Evolutionary conservation across 768 basidiomycete genomes (phyloP).

Genomic region (Mycena latifolia): DNA sequence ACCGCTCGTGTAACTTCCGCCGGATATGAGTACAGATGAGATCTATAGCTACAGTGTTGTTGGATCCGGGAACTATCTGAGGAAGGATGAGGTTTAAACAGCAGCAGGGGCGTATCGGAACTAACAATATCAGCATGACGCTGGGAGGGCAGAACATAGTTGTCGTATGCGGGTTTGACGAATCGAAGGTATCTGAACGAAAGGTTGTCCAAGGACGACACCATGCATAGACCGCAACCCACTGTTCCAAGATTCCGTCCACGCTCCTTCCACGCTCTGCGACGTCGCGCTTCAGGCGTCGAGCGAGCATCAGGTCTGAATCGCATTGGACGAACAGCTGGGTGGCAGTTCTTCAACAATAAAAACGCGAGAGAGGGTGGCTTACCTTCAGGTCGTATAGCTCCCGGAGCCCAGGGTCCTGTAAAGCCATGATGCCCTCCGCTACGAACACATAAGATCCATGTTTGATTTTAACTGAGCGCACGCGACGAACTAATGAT

Average conservation of each 20-base stretch:
- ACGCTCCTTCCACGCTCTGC: constrained; percentile 89
- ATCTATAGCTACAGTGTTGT: constrained; percentile 93
- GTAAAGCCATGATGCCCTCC: constrained; percentile 93
- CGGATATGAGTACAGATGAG: constrained; percentile 93
- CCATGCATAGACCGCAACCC: constrained; percentile 38
- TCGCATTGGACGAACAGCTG: constrained; percentile 94
- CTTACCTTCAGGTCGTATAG: constrained; percentile 95
- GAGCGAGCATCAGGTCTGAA: constrained; percentile 96
- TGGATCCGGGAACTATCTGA: constrained; percentile 95
- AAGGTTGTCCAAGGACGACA: background rate
- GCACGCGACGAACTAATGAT: constrained; percentile 67
- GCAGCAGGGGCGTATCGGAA: constrained; percentile 15
- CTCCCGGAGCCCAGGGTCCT: constrained; percentile 80
- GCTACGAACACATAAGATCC: constrained; percentile 38
- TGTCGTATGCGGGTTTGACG: constrained; percentile 96
- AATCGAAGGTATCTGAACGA: constrained; percentile 84
- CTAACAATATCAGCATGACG: constrained; percentile 90
- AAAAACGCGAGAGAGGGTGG: background rate
- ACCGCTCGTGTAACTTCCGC: constrained; percentile 84
- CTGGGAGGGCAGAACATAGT: constrained; percentile 91
- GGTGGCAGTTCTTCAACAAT: background rate
- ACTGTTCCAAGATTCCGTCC: constrained; percentile 92
- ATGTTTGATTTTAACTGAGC: background rate
- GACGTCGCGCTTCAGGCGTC: constrained; percentile 89
- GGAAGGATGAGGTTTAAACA: constrained; percentile 8